These are phyloP conservation scores for Triticum urartu DNA, from an alignment of 176 grass and related monocot species.

Conservation along the genomic window DNA sequence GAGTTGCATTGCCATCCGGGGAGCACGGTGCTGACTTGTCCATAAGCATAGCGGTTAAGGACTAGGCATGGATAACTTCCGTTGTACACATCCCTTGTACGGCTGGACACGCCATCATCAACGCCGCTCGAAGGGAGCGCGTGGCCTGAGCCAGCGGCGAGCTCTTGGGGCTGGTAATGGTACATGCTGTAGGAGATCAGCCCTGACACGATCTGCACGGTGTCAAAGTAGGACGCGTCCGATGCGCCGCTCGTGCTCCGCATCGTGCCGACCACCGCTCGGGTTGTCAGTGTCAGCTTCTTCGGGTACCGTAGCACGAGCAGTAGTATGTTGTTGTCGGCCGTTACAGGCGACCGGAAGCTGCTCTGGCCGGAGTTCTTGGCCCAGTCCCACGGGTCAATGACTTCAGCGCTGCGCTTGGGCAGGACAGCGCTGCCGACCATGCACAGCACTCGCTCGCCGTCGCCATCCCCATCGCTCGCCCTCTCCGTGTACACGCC, in stretches of 20 bases:
- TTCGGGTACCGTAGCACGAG: constrained; percentile 51
- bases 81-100: constrained; percentile 32
- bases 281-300: constrained; percentile 37
- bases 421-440: constrained; percentile 46
- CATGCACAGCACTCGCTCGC: constrained; percentile 47
- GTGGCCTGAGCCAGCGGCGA: constrained; percentile 27
- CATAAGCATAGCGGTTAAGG: constrained; percentile 12
- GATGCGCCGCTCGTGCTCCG: constrained; percentile 31
- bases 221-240: constrained; percentile 42
- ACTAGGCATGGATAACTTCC: constrained; percentile 31
- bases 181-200: background rate
- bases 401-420: background rate
- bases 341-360: background rate
- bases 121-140: constrained; percentile 17
- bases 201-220: constrained; percentile 32
- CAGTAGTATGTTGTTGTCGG: constrained; percentile 32
- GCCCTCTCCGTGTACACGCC: constrained; percentile 38
- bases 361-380: constrained; percentile 16
- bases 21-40: constrained; percentile 16
- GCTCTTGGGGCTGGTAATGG: constrained; percentile 48
- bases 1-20: constrained; percentile 44
- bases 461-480: background rate
- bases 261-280: constrained; percentile 46
- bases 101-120: constrained; percentile 9
- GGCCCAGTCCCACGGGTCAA: constrained; percentile 36